Base-by-base conservation (phyloP, 2,329 filamentous ascomycete species). In the Nemania serpens region DNA sequence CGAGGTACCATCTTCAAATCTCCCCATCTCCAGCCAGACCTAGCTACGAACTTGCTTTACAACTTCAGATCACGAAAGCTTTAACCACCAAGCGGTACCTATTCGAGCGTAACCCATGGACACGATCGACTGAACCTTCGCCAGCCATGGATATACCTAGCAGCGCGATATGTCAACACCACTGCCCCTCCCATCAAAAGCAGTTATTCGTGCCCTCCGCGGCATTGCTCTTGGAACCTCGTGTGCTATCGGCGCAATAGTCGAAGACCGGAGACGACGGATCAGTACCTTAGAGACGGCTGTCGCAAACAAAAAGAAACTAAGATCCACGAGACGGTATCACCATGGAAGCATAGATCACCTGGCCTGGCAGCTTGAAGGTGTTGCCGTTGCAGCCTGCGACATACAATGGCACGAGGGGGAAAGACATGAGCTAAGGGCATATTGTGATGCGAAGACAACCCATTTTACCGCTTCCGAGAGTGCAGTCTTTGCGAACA, bases 211-310 rank as follows among this genome's bases (percentile, higher is more conserved):
- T 71, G 80, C 82, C 60, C 80, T 86, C 37, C 82, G 82, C 62
- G 80, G 82, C 64, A 77, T 85, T 60, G 78, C 84, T 57, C 73
- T 86, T 15, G 84, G 83, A 52, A 85, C 83, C 2, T 84, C 83
- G 9, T 86, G 82, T 69, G 85, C 83, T 43, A 77, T 86, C 57
- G 78, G 81, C 51, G 71, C 84, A 25, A 75, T 86, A 57, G 77
- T 84, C 59, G 83, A 86, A 72, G 84, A 86, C 71, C 82, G 82
- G 49, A 79, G 83, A 61, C 81, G 82, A 59, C 80, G 82, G 25
- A 81, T 85, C 62, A 80, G 81, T 56, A 76, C 82, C 46, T 78
- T 82, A 36, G 76, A 77, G 46, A 75, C 80, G 18, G 80, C 82
- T 15, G 76, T 83, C 37, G 77, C 82, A 3, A 86, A 86, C 75